phyloP scores from a whole-genome alignment of 1,139 yeast genomes.

The Saccharomyces pastorianus region DNA sequence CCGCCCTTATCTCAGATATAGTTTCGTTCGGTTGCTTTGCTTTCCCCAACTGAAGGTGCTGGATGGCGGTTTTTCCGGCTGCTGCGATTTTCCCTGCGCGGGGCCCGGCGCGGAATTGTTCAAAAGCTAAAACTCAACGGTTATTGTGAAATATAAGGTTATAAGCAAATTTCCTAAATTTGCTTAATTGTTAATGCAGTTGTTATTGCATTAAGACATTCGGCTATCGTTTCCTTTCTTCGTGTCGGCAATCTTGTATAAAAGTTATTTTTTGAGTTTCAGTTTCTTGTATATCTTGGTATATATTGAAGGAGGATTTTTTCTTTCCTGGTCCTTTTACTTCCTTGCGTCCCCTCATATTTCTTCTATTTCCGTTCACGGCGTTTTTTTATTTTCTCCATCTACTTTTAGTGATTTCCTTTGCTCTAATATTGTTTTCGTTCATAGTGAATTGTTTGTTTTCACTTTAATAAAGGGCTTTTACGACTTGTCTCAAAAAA shows the following conservation, averaged over 20 bases:
- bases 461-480: not conserved
- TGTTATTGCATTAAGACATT: not conserved
- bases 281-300: not conserved
- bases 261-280: not conserved
- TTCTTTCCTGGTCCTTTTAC: not conserved
- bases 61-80: not conserved
- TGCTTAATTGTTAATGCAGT: not conserved
- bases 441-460: too few species aligned
- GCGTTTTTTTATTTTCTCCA: too few species aligned
- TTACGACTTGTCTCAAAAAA: not conserved
- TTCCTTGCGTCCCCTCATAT: too few species aligned
- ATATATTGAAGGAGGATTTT: not conserved
- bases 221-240: not conserved
- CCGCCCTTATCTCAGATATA: not conserved
- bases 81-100: not conserved
- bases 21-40: not conserved
- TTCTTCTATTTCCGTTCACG: too few species aligned
- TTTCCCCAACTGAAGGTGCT: not conserved
- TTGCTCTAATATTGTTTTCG: too few species aligned
- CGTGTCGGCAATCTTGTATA: not conserved
- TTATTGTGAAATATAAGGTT: not conserved
- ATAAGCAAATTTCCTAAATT: not conserved
- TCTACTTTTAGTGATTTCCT: too few species aligned
- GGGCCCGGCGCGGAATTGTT: not conserved
- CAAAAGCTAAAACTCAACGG: constrained; percentile 1